Base-by-base conservation (phyloP, 306 rosid genomes). In the Castanea mollissima region DNA sequence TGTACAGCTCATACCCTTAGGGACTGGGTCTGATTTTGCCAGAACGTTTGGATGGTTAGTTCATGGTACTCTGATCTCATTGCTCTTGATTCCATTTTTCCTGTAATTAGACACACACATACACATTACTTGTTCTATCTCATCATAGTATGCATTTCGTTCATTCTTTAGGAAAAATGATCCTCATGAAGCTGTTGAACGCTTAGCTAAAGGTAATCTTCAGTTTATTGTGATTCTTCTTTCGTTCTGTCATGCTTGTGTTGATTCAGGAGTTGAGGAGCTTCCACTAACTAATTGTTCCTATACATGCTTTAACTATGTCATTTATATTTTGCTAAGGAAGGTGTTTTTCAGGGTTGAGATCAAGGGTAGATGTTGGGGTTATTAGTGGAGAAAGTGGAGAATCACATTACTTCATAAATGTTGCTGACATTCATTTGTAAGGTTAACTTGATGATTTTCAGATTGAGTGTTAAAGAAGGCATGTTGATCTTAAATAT, bases 11-110 rank as follows among this genome's bases (percentile, higher is more conserved):
- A 93, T 95, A 60, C 99, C 99, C 74, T 78, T 95, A 65, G 99
- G 99, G 57, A 95, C 99, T 52, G 99, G 98, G 63, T 93, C 98
- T 10, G 99, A 95, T 79, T 95, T 95, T 77, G 96, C 98, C 59
- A 84, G 94, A 86, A 84, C 98, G 76, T 92, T 91, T 80, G 90
- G 92, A 68, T 93, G 99, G 99, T 95, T 71, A 83, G 91, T 84
- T 79, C 54, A 78, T 75, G 76, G 79, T 56, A 59, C 62, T 59
- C 27, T 75, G 38, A 58, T 73, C 52, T 86, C 62, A 31, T 56
- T 46, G 75, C 74, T 81, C 52, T 52, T 20, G 9, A 16, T 54
- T n/a, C 12, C 10, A 20, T 34, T n/a, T 55, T 20, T 16, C 20
- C 8, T 3, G 32, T 27, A 27, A 31, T 76, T 60, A 70, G 23